Conservation (phyloP, 441 rosid genomes). For the Pelargonium myrrhifolium region DNA sequence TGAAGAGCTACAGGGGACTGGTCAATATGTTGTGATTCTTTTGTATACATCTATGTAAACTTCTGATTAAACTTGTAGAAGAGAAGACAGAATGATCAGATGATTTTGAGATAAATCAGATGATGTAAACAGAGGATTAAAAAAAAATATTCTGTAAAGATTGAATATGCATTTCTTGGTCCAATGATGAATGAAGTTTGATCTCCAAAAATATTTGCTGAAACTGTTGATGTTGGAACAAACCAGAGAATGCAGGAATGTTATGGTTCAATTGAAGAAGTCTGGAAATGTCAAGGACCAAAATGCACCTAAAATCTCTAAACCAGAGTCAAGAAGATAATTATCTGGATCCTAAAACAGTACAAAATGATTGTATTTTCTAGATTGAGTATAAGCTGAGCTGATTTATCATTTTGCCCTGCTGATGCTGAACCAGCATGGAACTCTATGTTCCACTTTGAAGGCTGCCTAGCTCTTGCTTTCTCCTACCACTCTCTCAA, state of each 20-base stretch:
- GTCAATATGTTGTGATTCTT: background rate
- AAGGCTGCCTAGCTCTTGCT: background rate
- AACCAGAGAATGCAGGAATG: no score
- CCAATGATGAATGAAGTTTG: no score
- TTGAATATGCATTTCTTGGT: no score
- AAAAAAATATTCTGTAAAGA: no score
- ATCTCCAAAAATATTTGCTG: no score
- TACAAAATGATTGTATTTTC: background rate
- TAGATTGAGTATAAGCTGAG: background rate
- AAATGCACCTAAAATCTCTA: no score
- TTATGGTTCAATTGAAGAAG: no score
- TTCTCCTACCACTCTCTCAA: background rate
- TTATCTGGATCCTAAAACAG: background rate
- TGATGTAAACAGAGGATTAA: no score
- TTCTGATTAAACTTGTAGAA: no score
- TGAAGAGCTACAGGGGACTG: background rate
- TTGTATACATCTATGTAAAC: background rate
- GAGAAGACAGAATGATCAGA: background rate
- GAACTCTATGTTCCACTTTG: background rate
- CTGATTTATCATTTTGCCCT: background rate
- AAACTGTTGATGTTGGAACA: no score
- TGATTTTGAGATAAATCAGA: constrained; percentile 8
- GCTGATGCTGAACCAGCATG: background rate
- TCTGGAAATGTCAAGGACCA: no score
- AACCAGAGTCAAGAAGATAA: no score